phyloP scores from a whole-genome alignment of 805 yeast species.

The Candida pseudoglaebosa region DNA sequence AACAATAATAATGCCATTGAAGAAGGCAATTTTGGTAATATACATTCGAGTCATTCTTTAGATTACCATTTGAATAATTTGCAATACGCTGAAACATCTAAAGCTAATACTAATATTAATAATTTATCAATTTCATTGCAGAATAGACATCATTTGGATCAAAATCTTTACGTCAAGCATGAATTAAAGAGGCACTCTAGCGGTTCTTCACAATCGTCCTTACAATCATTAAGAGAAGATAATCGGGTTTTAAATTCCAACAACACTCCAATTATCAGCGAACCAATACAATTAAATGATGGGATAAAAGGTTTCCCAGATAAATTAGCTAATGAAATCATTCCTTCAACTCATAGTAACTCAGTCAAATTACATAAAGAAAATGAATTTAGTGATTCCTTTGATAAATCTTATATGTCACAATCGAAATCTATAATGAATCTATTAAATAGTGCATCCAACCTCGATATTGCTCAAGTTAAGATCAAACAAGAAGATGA shows the following conservation, averaged over 20 bases:
- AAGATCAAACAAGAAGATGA: conserved; percentile 8
- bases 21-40: not conserved
- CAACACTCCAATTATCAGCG: conserved; percentile 10
- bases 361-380: conserved; percentile 10
- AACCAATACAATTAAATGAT: conserved; percentile 35
- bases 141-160: conserved; percentile 22
- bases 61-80: conserved; percentile 34
- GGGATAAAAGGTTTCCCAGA: conserved; percentile 43
- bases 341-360: conserved; percentile 18
- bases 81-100: conserved; percentile 19
- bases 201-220: conserved; percentile 40
- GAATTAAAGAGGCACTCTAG: conserved; percentile 24
- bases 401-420: conserved; percentile 30
- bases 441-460: conserved; percentile 23
- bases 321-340: conserved; percentile 29
- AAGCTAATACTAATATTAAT: conserved; percentile 32
- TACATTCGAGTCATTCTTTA: conserved; percentile 12
- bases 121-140: conserved; percentile 27
- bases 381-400: conserved; percentile 20
- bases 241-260: conserved; percentile 24
- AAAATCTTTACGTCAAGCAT: conserved; percentile 28
- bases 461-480: conserved; percentile 6
- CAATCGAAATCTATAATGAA: conserved; percentile 40
- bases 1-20: conserved; percentile 6
- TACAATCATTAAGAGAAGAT: conserved; percentile 28